phyloP scores from a whole-genome alignment of 177 flowering plant species.

The Telopea speciosissima region DNA sequence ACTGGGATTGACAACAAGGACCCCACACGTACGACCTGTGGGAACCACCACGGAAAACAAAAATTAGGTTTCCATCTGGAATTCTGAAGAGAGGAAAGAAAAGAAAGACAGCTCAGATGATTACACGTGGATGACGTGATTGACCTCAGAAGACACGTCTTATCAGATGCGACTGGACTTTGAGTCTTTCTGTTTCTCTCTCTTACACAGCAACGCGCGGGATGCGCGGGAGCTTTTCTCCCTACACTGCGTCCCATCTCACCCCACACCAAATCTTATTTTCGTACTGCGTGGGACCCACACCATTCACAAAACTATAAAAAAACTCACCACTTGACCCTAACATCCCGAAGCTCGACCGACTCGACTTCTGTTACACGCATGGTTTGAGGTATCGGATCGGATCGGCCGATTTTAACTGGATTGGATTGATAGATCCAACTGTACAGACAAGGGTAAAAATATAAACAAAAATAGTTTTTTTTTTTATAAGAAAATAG shows the following conservation, averaged over 20 bases:
- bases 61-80: too few relatives aligned
- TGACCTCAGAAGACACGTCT: constrained; percentile 5
- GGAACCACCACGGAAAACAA: too few relatives aligned
- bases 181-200: constrained; percentile 2
- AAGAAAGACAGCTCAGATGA: background rate
- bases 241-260: background rate
- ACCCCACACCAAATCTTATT: constrained; percentile 2
- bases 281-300: background rate
- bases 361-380: too few relatives aligned
- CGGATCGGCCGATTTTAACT: too few relatives aligned
- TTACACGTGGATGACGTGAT: constrained; percentile 18
- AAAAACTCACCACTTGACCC: background rate
- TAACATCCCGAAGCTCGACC: too few relatives aligned
- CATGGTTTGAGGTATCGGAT: too few relatives aligned
- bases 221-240: constrained; percentile 40
- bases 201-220: constrained; percentile 32
- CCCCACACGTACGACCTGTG: too few relatives aligned
- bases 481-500: too few relatives aligned
- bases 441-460: too few relatives aligned
- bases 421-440: too few relatives aligned
- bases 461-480: too few relatives aligned
- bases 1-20: too few relatives aligned
- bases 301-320: background rate
- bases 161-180: constrained; percentile 2
- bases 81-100: background rate